Conservation (phyloP, 768 basidiomycete genomes). For the Kwoniella mangroviensis region DNA sequence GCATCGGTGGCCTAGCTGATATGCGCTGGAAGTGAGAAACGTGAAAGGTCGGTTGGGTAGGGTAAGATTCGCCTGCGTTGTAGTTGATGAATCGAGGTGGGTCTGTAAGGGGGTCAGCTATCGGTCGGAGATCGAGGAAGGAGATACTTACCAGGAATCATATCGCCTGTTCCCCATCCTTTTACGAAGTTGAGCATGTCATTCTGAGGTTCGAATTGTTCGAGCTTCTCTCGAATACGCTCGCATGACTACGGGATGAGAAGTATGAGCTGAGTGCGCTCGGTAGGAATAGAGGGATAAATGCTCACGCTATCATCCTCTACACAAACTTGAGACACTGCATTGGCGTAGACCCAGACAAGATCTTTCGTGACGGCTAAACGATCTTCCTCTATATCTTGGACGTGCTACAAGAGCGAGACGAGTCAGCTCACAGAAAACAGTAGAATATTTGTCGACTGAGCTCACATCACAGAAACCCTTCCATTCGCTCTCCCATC, state of each 20-base stretch:
- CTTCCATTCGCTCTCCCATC: constrained; percentile 96
- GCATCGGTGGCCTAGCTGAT: constrained; percentile 61
- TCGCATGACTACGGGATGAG: constrained; percentile 76
- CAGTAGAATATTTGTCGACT: too few relatives aligned
- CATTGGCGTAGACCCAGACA: constrained; percentile 94
- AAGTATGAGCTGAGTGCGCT: background rate
- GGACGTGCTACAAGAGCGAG: constrained; percentile 64
- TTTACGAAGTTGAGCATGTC: constrained; percentile 90
- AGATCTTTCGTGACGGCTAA: constrained; percentile 92
- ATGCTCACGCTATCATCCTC: constrained; percentile 84
- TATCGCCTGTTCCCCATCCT: constrained; percentile 82
- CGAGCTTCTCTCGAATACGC: constrained; percentile 78
- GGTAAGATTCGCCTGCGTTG: constrained; percentile 55
- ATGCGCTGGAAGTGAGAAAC: constrained; percentile 59
- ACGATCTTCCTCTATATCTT: constrained; percentile 95
- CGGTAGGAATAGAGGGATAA: background rate
- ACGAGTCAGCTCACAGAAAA: background rate
- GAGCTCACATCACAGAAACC: constrained; percentile 75
- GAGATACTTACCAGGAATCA: constrained; percentile 66
- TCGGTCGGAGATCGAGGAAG: background rate
- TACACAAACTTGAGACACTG: constrained; percentile 93
- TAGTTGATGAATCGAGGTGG: constrained; percentile 86
- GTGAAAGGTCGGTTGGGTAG: constrained; percentile 62
- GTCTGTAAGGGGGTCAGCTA: constrained; percentile 60
- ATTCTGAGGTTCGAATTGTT: constrained; percentile 82